These are phyloP conservation scores for Gnaphalium uliginosum DNA, from an alignment of 129 eudicot species.

Conservation along the genomic window DNA sequence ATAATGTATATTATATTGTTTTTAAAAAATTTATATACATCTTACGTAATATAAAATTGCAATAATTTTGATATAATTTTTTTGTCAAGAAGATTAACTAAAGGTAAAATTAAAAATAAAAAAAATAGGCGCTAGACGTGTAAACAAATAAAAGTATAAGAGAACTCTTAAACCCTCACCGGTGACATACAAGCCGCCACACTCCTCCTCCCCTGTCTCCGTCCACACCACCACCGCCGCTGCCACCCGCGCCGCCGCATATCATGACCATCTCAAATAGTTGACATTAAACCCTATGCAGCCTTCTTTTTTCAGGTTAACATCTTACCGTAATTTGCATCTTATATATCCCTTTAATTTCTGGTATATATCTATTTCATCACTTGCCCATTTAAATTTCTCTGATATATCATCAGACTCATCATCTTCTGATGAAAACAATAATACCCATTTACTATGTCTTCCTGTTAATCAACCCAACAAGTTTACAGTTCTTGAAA, in stretches of 20 bases:
- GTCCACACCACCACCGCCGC: background rate
- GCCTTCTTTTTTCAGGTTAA: conserved; percentile 44
- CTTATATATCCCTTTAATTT: conserved; percentile 6
- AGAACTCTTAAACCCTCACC: background rate
- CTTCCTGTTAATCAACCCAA: conserved; percentile 24
- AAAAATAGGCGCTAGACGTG: too few species aligned
- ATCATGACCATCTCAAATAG: conserved; percentile 15
- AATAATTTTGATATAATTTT: too few species aligned
- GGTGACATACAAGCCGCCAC: background rate
- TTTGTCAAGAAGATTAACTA: too few species aligned
- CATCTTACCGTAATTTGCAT: conserved; percentile 30
- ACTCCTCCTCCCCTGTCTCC: background rate
- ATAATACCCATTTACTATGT: background rate
- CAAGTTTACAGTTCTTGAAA: conserved; percentile 43
- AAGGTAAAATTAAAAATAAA: too few species aligned
- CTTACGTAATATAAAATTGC: too few species aligned
- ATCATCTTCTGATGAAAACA: conserved; percentile 43
- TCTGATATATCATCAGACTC: conserved; percentile 48
- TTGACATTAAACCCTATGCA: conserved; percentile 38
- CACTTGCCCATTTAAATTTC: conserved; percentile 40
- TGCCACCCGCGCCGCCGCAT: background rate
- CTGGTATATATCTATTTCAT: conserved; percentile 42
- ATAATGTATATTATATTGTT: too few species aligned
- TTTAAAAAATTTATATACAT: too few species aligned
- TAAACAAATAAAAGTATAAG: too few species aligned